Base-by-base conservation (phyloP, 2,329 filamentous ascomycete species). In the Rachicladosporium sp. region DNA sequence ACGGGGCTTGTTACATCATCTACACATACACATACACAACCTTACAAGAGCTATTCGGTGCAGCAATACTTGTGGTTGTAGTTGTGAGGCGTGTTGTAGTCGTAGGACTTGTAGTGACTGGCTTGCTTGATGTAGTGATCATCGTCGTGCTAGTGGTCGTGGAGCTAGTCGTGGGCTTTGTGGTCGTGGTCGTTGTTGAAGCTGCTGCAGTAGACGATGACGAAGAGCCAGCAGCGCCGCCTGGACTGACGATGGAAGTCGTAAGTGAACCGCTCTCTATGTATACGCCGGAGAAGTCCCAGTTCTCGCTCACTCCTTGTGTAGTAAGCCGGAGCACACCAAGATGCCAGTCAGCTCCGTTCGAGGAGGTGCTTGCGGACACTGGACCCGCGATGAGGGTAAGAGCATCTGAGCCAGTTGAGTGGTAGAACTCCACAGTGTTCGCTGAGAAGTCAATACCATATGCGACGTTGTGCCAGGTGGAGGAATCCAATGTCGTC, bases 381-480 rank as follows among this genome's bases (percentile, higher is more conserved):
- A 84, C 69, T 1, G 78, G 74, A 3, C 69, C 68, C 4, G 78
- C 76, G 1, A 72, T 71, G 54, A 74, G 69, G 40, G 61, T 67
- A 13, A 85, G 63, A 12, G 70, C 61, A 29, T 70, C 68, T 10
- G 65, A 63, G 29, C 77, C 79, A 10, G 74, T 78, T 1, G 77
- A 82, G 59, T 83, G 77, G 72, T 78, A 84, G 60, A 84, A 76
- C 9, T 71, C 72, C 23, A 85, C 78, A 4, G 69, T 74, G 47
- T 69, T 64, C 31, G 65, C 70, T 10, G 59, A 61, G 51, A 85
- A 86, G 63, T 85, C 73, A 44, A 83, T 81, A 56, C 78, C 78
- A 52, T 83, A 84, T 35, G 79, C 80, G 50, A 83, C 69, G 55
- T 86, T 86, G 58, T 85, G 80, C 80, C 80, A 85, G 8, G 77